phyloP scores from a whole-genome alignment of 208 protist genomes.

The Naegleria fowleri region DNA sequence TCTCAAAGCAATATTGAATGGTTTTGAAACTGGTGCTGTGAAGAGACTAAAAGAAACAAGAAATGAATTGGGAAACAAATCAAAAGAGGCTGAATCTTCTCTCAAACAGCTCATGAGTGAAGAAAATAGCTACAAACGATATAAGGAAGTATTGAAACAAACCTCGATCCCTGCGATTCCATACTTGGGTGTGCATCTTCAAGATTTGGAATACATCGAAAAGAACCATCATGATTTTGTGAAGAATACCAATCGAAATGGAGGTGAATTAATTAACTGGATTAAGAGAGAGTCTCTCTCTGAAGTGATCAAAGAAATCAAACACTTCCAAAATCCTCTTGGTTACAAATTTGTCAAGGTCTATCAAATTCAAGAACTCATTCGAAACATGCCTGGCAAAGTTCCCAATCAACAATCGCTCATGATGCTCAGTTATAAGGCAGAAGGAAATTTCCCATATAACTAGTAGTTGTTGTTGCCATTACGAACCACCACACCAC shows the following conservation, averaged over 20 bases:
- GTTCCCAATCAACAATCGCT: background rate
- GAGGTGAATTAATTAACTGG: constrained; percentile 42
- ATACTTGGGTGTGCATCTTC: constrained; percentile 38
- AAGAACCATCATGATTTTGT: background rate
- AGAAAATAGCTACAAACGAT: constrained; percentile 20
- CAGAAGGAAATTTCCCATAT: background rate
- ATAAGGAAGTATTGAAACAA: background rate
- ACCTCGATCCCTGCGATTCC: constrained; percentile 4
- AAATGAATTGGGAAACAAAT: constrained; percentile 28
- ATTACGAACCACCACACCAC: too few relatives aligned
- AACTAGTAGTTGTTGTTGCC: too few relatives aligned
- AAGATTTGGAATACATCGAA: constrained; percentile 38
- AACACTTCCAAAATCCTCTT: constrained; percentile 37
- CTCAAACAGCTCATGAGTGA: constrained; percentile 28
- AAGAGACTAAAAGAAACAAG: constrained; percentile 41
- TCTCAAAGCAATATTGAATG: constrained; percentile 29
- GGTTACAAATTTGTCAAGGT: constrained; percentile 48
- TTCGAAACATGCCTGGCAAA: background rate
- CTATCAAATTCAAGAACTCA: constrained; percentile 16
- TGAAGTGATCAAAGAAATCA: constrained; percentile 42
- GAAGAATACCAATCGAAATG: constrained; percentile 24
- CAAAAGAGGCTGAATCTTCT: constrained; percentile 22
- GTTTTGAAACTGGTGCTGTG: constrained; percentile 8
- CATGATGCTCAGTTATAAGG: background rate
- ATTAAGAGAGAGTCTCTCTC: constrained; percentile 30